These are phyloP conservation scores for Nakaseomyces bracarensis DNA, from an alignment of 1,139 yeast genomes.

Conservation along the genomic window DNA sequence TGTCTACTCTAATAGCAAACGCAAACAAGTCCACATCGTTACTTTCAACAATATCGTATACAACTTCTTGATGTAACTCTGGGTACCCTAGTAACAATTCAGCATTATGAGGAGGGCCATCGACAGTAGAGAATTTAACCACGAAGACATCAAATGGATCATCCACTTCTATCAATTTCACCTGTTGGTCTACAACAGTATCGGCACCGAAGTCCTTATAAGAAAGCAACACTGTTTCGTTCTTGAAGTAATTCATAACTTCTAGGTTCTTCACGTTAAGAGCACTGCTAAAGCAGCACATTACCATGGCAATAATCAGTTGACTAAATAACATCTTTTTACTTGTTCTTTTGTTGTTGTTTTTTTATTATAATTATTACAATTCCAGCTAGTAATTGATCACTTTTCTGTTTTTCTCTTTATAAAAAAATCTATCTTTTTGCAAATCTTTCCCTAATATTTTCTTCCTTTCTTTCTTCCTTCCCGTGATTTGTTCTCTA, in stretches of 20 bases:
- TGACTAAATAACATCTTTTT: constrained; percentile 1
- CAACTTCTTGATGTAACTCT: neutral
- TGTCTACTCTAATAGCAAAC: neutral
- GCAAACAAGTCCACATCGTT: neutral
- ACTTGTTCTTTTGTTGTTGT: too few species aligned
- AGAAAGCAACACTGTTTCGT: neutral
- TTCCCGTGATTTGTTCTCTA: too few species aligned
- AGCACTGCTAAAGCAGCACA: constrained; percentile 6
- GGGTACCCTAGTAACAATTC: constrained; percentile 1
- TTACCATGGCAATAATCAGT: constrained; percentile 3
- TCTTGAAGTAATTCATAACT: neutral
- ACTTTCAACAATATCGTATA: neutral
- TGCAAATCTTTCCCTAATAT: too few species aligned
- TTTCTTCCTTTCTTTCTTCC: too few species aligned
- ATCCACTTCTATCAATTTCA: neutral
- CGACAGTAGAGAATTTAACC: constrained; percentile 11
- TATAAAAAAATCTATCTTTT: too few species aligned
- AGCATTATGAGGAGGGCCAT: constrained; percentile 13
- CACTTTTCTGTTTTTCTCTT: neutral
- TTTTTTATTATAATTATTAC: neutral
- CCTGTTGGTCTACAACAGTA: neutral
- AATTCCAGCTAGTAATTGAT: neutral
- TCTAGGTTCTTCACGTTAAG: neutral
- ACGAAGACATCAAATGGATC: neutral
- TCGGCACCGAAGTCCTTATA: neutral